Conservation (phyloP, 2,329 filamentous ascomycete genomes). For the Pyrenophora graminea region DNA sequence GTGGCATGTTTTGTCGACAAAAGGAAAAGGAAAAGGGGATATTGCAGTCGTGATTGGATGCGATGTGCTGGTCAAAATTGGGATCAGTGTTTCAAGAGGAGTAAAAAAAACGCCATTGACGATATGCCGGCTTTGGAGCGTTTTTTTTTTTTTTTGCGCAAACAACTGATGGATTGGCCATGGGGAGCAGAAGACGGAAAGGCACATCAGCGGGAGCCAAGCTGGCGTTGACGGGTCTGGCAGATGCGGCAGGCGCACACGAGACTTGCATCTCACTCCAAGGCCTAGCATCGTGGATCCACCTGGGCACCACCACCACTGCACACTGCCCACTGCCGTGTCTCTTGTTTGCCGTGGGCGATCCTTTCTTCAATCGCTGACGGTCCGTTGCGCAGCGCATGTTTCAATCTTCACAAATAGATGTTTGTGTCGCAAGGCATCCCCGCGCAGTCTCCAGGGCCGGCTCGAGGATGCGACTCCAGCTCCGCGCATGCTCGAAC, state of each 20-base stretch:
- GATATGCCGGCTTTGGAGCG: not conserved
- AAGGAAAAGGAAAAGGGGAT: not conserved
- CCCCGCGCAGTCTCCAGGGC: not conserved
- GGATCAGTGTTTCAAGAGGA: not conserved
- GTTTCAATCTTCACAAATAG: constrained; percentile 6
- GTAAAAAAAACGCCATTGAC: not conserved
- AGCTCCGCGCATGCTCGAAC: constrained; percentile 11
- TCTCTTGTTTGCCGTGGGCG: not conserved
- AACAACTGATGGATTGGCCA: constrained; percentile 4
- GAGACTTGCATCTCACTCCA: not conserved
- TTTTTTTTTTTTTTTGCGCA: not conserved
- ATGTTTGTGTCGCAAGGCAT: constrained; percentile 2
- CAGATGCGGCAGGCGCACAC: constrained; percentile 11
- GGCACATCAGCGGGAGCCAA: constrained; percentile 5
- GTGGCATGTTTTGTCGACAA: too few relatives aligned
- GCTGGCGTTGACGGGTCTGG: constrained; percentile 2
- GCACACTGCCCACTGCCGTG: not conserved
- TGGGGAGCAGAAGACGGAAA: not conserved
- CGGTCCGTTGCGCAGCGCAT: constrained; percentile 1
- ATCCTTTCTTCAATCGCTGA: not conserved
- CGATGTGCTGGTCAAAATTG: not conserved
- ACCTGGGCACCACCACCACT: not conserved
- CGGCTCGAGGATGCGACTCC: constrained; percentile 5
- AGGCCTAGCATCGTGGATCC: not conserved
- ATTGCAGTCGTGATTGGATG: not conserved